Base-by-base conservation (phyloP, 495 filamentous ascomycete species). In the Immersiella caudata region DNA sequence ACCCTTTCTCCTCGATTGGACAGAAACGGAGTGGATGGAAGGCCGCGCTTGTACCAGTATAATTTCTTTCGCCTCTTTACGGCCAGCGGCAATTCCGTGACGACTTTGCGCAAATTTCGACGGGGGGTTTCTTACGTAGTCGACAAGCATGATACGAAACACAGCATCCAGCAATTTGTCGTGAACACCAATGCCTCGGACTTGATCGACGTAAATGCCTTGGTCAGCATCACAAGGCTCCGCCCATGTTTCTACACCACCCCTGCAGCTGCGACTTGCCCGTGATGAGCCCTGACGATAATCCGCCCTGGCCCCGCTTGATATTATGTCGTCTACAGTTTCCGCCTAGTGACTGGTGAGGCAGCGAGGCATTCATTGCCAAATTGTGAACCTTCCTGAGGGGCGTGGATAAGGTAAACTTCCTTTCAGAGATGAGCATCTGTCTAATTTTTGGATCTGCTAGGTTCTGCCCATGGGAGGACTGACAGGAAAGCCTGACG, bases 11-110 rank as follows among this genome's bases (percentile, higher is more conserved):
- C 64, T 66, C 61, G 57, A 24, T 71, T 71, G 75, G 74, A 73
- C 70, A 69, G 69, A 69, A 27, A 74, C 70, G 72, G 73, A 73
- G 71, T 68, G 68, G 73, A 69, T 72, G 69, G 70, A 56, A 64
- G n/a, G 75, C 73, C 73, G 64, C 71, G 71, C 68, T 68, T 78
- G 76, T 78, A 78, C 76, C 68, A 76, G 75, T 76, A 78, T 75
- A 59, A 63, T 72, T 71, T 68, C 69, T 68, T 61, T 68, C 73
- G 67, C 71, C 70, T 74, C 20, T 71, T 70, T 67, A 71, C 75
- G 72, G 72, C 75, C 69, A 75, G 55, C 74, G 66, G 69, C 67
- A 72, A 57, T 70, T 59, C 68, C 71, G 71, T 76, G 74, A 75
- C 76, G 76, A 76, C 74, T 70, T 65, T 70, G 67, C 68, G 69